A percentile compares a stretch with the other conserved stretches of the same genome.
Conservation (phyloP, 2,329 filamentous ascomycete species). For the Penicillium polonicum region DNA sequence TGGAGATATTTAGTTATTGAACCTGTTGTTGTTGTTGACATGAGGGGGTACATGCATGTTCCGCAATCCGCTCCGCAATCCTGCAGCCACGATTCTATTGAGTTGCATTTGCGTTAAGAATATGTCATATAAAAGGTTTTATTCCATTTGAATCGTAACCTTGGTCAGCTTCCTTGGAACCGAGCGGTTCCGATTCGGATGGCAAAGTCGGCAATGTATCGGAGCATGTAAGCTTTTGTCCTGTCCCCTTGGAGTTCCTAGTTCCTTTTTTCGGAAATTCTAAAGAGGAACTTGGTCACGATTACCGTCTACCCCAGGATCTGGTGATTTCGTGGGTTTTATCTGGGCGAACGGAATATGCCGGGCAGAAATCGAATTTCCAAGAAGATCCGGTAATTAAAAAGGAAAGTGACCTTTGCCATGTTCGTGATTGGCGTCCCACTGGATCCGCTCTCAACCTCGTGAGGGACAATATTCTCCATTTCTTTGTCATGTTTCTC, state of each 20-base stretch:
- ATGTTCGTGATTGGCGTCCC: neutral
- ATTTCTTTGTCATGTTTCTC: neutral
- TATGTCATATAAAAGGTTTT: neutral
- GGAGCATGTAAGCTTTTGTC: neutral
- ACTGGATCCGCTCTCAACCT: neutral
- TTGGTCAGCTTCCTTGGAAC: neutral
- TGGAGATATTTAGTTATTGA: neutral
- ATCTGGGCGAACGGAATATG: neutral
- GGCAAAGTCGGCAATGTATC: neutral
- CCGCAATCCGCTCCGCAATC: neutral
- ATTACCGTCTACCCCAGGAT: too few species aligned
- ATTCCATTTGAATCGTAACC: neutral
- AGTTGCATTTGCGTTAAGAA: neutral
- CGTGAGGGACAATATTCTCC: neutral
- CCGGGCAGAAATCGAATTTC: neutral
- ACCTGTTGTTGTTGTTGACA: neutral
- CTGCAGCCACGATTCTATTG: neutral
- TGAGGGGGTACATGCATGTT: neutral
- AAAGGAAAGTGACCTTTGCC: neutral
- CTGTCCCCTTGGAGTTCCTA: too few species aligned
- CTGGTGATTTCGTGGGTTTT: too few species aligned
- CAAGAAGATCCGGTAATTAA: neutral
- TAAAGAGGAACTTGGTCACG: neutral
- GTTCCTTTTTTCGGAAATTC: neutral
- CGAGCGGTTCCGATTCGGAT: neutral